A percentile compares a stretch with the other conserved stretches of the same genome.
These are phyloP conservation scores for Termitomyces heimii DNA, from an alignment of 768 basidiomycete species.

Conservation along the genomic window DNA sequence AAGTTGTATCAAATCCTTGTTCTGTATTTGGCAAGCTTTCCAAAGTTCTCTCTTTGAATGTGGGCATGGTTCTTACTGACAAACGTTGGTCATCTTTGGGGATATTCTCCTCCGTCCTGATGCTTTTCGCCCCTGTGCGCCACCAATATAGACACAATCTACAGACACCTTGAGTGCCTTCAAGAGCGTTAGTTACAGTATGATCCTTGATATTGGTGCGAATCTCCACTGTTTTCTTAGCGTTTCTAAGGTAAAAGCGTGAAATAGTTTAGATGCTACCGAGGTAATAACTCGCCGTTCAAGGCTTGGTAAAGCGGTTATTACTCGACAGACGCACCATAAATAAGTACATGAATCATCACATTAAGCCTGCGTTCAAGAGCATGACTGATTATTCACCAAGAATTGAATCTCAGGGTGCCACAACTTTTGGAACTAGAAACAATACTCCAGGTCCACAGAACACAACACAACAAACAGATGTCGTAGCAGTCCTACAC, in stretches of 20 bases:
- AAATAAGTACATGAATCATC: background rate
- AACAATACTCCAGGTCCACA: background rate
- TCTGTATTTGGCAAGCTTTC: conserved; percentile 3
- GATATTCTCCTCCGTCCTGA: background rate
- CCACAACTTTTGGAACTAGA: background rate
- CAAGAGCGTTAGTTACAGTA: too few relatives aligned
- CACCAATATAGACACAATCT: background rate
- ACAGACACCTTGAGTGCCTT: too few relatives aligned
- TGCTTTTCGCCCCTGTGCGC: background rate
- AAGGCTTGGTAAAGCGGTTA: too few relatives aligned
- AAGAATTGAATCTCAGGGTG: background rate
- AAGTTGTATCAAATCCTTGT: conserved; percentile 4
- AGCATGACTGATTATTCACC: background rate
- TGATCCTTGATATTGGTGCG: too few relatives aligned
- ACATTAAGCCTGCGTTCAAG: background rate
- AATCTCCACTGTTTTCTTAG: background rate
- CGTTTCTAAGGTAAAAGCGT: background rate
- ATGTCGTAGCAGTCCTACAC: background rate
- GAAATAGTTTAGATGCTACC: too few relatives aligned
- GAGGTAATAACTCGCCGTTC: too few relatives aligned
- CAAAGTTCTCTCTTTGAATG: background rate
- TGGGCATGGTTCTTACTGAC: background rate
- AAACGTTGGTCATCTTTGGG: background rate
- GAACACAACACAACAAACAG: background rate
- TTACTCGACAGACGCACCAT: too few relatives aligned